A percentile compares a stretch with the other conserved stretches of the same genome.
Evolutionary conservation across 2,329 filamentous ascomycete genomes (phyloP).

Genomic region (Lomentospora prolificans): DNA sequence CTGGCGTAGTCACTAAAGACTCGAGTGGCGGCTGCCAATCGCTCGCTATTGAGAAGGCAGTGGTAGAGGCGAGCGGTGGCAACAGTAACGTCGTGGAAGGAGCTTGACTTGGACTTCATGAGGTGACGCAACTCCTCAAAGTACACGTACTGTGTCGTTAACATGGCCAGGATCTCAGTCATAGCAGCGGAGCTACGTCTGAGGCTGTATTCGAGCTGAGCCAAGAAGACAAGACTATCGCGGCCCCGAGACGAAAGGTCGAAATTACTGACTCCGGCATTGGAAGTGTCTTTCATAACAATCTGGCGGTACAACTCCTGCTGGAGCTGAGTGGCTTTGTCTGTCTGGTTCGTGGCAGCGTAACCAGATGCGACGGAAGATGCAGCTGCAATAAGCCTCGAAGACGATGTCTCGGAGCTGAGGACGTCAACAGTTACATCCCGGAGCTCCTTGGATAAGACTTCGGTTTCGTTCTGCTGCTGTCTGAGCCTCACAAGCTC

Average conservation of each 20-base stretch:
- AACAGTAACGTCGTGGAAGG: slow-evolving; percentile 24
- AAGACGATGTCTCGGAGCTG: slow-evolving; percentile 18
- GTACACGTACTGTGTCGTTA: slow-evolving; percentile 31
- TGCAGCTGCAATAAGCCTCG: slow-evolving; percentile 22
- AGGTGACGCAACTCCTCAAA: slow-evolving; percentile 27
- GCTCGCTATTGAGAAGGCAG: slow-evolving; percentile 19
- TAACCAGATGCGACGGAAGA: slow-evolving; percentile 25
- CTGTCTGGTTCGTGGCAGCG: slow-evolving; percentile 21
- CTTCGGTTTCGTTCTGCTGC: slow-evolving; percentile 21
- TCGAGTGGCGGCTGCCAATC: slow-evolving; percentile 15
- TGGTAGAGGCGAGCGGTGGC: slow-evolving; percentile 23
- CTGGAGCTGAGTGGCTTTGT: slow-evolving; percentile 21
- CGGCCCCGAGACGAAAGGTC: slow-evolving; percentile 23
- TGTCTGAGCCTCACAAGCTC: slow-evolving; percentile 24
- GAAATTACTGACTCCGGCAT: slow-evolving; percentile 18
- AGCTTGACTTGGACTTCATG: slow-evolving; percentile 23
- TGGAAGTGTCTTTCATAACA: slow-evolving; percentile 23
- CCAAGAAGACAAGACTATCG: slow-evolving; percentile 31
- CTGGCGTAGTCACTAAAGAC: slow-evolving; percentile 21
- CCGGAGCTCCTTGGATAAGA: slow-evolving; percentile 21
- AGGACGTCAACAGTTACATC: slow-evolving; percentile 23
- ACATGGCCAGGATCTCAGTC: slow-evolving; percentile 30
- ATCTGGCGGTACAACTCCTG: slow-evolving; percentile 28
- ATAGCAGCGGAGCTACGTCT: slow-evolving; percentile 21
- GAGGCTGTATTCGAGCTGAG: slow-evolving; percentile 31